phyloP scores from a whole-genome alignment of 352 stramenopile species.

The Thalassiosira pacifica region DNA sequence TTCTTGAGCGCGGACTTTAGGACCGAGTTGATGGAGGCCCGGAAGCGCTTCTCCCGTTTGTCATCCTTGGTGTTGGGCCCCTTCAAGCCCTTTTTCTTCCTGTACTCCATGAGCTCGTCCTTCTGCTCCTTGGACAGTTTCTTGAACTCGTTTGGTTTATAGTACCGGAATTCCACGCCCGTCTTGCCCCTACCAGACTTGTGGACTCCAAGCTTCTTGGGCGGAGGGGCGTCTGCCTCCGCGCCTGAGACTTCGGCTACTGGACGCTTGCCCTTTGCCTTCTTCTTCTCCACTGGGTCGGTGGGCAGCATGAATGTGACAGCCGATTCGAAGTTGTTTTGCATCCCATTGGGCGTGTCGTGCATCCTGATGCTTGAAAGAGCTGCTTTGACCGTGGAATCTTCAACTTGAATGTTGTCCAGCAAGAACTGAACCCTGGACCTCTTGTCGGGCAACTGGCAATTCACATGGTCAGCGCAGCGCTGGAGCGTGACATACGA shows the following conservation, averaged over 20 bases:
- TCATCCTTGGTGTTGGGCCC: not conserved
- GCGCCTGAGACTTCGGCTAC: not conserved
- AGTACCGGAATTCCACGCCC: constrained; percentile 46
- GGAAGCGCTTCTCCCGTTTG: not conserved
- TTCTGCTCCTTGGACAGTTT: constrained; percentile 15
- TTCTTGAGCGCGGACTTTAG: not conserved
- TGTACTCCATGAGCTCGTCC: constrained; percentile 31
- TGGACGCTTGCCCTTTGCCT: constrained; percentile 7
- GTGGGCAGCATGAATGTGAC: not conserved
- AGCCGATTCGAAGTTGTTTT: no score
- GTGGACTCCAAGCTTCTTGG: not conserved
- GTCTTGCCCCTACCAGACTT: not conserved
- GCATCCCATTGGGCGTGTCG: no score
- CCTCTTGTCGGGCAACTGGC: constrained; percentile 29
- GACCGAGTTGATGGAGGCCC: not conserved
- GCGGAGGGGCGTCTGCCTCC: no score
- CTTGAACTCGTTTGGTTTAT: constrained; percentile 31
- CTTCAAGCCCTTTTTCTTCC: no score
- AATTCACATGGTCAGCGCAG: not conserved
- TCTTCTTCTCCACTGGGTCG: constrained; percentile 3
- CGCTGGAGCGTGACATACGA: not conserved
- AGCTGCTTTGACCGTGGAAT: not conserved
- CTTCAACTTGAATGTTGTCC: not conserved
- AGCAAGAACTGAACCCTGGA: constrained; percentile 42
- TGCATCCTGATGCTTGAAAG: not conserved